Evolutionary conservation across 202 grass and related monocot genomes (phyloP), one percentile per base, ranked within the genome.

Genomic region (Musa balbisiana): DNA sequence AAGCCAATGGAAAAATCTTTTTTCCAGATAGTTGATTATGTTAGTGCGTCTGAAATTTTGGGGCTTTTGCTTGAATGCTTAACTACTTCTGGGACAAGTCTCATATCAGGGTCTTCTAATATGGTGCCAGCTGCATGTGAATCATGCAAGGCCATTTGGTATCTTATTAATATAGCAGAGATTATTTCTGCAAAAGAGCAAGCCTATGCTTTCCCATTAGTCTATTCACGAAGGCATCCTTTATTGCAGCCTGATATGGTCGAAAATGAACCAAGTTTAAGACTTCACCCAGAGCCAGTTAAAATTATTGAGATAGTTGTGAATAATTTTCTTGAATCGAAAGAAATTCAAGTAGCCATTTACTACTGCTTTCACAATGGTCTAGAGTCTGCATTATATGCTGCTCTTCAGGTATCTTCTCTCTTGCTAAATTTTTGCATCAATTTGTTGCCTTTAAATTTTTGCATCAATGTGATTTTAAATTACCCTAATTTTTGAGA

Each of bases 41-140:
- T 83, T 76, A 89, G 49, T 64, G 82, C 70, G 26, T 92, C 88
- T 52, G 78, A 79, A 19, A 62, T 97, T 69, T 73, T 97, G 50
- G 79, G 83, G 72, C 93, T 91, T 62, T 81, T 93, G 80, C 86
- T 89, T 25, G 76, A 85, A 51, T 87, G 84, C 55, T 81, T 97
- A 84, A 80, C 78, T 80, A 79, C 80, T 87, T 97, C 84, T 15
- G 86, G 93, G 67, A 87, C 88, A 52, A 80, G 82, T 75, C 84
- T 86, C 62, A 64, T 91, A 79, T 91, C 84, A 58, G 93, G 91
- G 17, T 85, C 90, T 23, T 87, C 88, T n/a, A 93, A 87, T 78
- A 91, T 93, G 90, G 88, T 97, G 20, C 93, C 93, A 75, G 93
- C 93, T 71, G 93, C 88, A 79, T 97, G 93, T 79, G 93, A 97